These are phyloP conservation scores for Fusarium chlamydosporum DNA, from an alignment of 2,329 filamentous ascomycete species.

Conservation along the genomic window DNA sequence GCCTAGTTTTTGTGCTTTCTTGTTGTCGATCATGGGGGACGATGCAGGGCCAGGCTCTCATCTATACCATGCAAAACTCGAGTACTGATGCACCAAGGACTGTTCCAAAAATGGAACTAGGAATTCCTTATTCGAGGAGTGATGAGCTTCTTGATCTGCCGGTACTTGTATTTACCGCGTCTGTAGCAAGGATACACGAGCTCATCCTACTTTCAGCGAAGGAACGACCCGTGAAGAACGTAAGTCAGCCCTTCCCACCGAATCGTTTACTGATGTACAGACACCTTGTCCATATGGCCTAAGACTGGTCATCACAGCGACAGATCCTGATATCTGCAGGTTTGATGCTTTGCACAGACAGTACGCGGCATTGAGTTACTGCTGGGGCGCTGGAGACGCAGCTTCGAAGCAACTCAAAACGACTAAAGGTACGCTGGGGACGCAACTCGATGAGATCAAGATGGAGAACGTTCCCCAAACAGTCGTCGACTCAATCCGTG, in stretches of 20 bases:
- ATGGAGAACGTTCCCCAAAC: background rate
- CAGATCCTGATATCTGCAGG: fast-evolving
- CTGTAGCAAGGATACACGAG: background rate
- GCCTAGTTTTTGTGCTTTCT: background rate
- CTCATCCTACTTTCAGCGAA: background rate
- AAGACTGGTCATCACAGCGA: background rate
- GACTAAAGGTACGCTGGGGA: fast-evolving
- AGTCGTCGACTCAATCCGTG: background rate
- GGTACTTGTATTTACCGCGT: fast-evolving
- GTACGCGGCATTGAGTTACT: background rate
- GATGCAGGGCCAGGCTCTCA: fast-evolving
- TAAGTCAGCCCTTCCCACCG: fast-evolving
- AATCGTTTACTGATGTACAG: background rate
- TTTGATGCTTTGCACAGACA: background rate
- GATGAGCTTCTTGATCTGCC: background rate
- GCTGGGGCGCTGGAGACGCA: background rate
- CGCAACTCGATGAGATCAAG: fast-evolving
- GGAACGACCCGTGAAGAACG: fast-evolving
- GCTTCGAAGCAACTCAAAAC: background rate
- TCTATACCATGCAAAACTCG: background rate
- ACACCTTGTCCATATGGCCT: background rate
- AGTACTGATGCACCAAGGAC: background rate
- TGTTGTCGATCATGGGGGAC: no score
- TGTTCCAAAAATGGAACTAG: background rate
- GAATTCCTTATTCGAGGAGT: fast-evolving